Evolutionary conservation across 345 rosid species (phyloP).

Genomic region (Boechera retrofracta): DNA sequence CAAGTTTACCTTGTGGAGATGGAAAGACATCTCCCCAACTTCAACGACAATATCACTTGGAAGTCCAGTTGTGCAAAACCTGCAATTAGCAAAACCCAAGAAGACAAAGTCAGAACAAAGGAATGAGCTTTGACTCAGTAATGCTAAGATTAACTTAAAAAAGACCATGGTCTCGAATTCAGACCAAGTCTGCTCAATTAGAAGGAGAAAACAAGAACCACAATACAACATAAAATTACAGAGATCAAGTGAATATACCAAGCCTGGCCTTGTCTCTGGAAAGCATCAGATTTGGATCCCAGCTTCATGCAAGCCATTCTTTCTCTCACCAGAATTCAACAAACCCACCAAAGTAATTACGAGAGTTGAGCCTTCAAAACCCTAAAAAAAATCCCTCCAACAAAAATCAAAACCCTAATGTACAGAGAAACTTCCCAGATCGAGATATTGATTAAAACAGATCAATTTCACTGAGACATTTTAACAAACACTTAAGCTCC

Average conservation of each 20-base stretch:
- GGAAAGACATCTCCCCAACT: conserved; percentile 95
- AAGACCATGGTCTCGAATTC: conserved; percentile 21
- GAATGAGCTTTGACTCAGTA: conserved; percentile 20
- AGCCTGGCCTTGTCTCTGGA: conserved; percentile 95
- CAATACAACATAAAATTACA: conserved; percentile 13
- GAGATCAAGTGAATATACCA: conserved; percentile 63
- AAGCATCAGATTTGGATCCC: conserved; percentile 94
- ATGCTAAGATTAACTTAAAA: neutral
- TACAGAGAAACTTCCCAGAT: conserved; percentile 36
- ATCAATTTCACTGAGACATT: conserved; percentile 39
- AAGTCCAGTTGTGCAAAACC: conserved; percentile 99
- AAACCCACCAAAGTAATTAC: conserved; percentile 24
- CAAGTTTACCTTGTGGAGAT: conserved; percentile 90
- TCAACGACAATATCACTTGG: conserved; percentile 90
- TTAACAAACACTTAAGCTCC: conserved; percentile 37
- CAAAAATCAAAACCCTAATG: conserved; percentile 33
- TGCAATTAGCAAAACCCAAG: conserved; percentile 33
- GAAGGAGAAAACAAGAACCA: conserved; percentile 4
- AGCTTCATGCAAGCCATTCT: conserved; percentile 90
- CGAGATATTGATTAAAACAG: conserved; percentile 3
- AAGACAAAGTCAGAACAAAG: conserved; percentile 26
- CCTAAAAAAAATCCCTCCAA: conserved; percentile 11
- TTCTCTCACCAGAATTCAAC: conserved; percentile 22
- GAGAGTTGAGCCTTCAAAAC: conserved; percentile 29
- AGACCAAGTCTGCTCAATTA: conserved; percentile 29